Percentiles rank a stretch among this genome's conserved stretches.
Conservation (phyloP, 2,329 filamentous ascomycete species). For the Cladosporium sp. region DNA sequence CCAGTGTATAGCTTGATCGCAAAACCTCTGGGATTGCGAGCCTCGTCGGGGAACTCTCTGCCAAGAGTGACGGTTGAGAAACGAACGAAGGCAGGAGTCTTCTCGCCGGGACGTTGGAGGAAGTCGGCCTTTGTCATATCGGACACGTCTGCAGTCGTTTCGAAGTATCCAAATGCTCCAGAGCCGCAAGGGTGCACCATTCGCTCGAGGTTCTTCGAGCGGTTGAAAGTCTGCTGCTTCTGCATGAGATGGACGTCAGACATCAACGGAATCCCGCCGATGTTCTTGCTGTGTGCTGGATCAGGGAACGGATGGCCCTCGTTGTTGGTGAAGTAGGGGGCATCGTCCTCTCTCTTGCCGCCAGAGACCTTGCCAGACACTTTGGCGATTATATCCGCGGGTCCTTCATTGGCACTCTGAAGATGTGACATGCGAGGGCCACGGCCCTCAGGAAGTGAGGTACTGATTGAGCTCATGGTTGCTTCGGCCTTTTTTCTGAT, state of each 20-base stretch:
- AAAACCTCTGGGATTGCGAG: conserved; percentile 50
- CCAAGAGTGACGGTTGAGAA: conserved; percentile 49
- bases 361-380: conserved; percentile 49
- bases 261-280: conserved; percentile 53
- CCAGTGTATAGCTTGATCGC: conserved; percentile 53
- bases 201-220: conserved; percentile 48
- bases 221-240: conserved; percentile 58
- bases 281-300: conserved; percentile 53
- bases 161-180: conserved; percentile 50
- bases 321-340: conserved; percentile 56
- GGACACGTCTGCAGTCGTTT: conserved; percentile 43
- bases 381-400: conserved; percentile 53
- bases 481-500: neutral
- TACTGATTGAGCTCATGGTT: conserved; percentile 15
- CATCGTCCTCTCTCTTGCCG: conserved; percentile 52
- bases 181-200: conserved; percentile 46
- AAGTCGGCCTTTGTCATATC: conserved; percentile 45
- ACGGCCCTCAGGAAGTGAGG: conserved; percentile 14
- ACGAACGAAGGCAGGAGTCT: conserved; percentile 46
- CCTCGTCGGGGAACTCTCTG: conserved; percentile 47
- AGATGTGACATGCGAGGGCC: conserved; percentile 36
- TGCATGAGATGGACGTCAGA: conserved; percentile 56
- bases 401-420: conserved; percentile 53
- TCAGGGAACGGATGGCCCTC: conserved; percentile 56
- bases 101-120: conserved; percentile 42